Conservation (phyloP, 768 basidiomycete species). For the Boletus sp. region DNA sequence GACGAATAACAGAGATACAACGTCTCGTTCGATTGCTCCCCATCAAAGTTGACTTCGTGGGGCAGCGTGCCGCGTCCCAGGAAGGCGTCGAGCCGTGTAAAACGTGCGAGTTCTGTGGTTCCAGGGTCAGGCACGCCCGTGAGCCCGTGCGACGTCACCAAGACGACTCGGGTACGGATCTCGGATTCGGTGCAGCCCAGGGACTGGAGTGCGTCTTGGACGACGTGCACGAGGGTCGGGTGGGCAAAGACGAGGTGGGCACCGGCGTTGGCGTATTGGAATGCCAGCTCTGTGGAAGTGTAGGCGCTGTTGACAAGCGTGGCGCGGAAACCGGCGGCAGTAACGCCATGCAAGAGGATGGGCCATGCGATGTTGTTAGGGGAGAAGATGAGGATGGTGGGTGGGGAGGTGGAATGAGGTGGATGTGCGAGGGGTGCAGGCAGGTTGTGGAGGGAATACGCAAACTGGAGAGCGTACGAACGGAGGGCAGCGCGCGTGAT, state of each 20-base stretch:
- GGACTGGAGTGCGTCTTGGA: constrained; percentile 53
- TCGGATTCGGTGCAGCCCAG: constrained; percentile 47
- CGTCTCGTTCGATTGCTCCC: constrained; percentile 54
- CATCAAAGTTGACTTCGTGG: constrained; percentile 56
- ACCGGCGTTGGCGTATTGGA: constrained; percentile 68
- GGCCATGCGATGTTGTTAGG: constrained; percentile 65
- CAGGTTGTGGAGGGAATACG: constrained; percentile 52
- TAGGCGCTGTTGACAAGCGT: constrained; percentile 77
- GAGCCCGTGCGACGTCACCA: constrained; percentile 53
- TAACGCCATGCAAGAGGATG: constrained; percentile 40
- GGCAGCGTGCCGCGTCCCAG: constrained; percentile 47
- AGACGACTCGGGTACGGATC: constrained; percentile 52
- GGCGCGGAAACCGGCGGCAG: constrained; percentile 65
- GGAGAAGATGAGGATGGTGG: constrained; percentile 60
- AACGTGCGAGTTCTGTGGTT: constrained; percentile 33
- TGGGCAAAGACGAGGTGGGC: constrained; percentile 64
- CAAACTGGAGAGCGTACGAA: constrained; percentile 55
- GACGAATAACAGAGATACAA: constrained; percentile 60
- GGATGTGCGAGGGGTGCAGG: constrained; percentile 44
- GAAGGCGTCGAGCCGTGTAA: constrained; percentile 48
- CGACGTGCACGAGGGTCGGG: constrained; percentile 57
- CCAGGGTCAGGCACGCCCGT: constrained; percentile 30
- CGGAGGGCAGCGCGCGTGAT: constrained; percentile 57
- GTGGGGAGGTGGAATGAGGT: constrained; percentile 42
- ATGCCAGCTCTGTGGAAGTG: constrained; percentile 62